Evolutionary conservation across 2,329 filamentous ascomycete genomes (phyloP), one percentile per base, ranked within the genome.

Genomic region (Aureobasidium sp.): DNA sequence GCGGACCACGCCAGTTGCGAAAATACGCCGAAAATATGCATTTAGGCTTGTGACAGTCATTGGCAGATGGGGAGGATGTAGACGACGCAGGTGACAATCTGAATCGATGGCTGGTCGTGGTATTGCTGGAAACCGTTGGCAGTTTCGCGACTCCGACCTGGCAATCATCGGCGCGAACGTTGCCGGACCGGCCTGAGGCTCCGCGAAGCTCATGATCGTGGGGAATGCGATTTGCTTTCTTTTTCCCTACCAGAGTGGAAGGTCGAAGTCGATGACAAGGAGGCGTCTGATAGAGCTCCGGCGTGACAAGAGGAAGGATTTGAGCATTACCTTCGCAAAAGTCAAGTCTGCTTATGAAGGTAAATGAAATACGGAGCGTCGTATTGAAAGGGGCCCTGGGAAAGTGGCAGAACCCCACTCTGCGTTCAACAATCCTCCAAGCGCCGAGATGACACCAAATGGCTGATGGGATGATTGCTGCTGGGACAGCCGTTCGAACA

Each of bases 381-480:
- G 53, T 57, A 57, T 46, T 32, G 34, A 26, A 46, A 23, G 53
- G 53, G 53, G 13, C 12, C 39, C 27, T 34, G 29, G 39, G 53
- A 50, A 60, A 51, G 46, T 50, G 37, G 57, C 46, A 41, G 46
- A 42, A 60, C 34, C 46, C 55, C 32, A 60, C 57, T 46, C 46
- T 37, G 46, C 56, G 9, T 60, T 50, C 56, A 60, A 50, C 56
- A 50, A 60, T 60, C 46, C 23, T 39, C 26, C 44, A 42, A 51
- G 34, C 34, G 57, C 34, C 46, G 57, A 60, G 46, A 60, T 48
- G 55, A 34, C 37, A 39, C 55, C 55, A 55, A 57, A 48, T 42
- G 20, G 55, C 55, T 47, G 55, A 44, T 23, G 17, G n/a, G 34
- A 26, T 23, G 57, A 32, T 51, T 50, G 17, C 37, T 37, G 44